Evolutionary conservation across 2,329 filamentous ascomycete genomes (phyloP).

Genomic region (Phialophora tarda): DNA sequence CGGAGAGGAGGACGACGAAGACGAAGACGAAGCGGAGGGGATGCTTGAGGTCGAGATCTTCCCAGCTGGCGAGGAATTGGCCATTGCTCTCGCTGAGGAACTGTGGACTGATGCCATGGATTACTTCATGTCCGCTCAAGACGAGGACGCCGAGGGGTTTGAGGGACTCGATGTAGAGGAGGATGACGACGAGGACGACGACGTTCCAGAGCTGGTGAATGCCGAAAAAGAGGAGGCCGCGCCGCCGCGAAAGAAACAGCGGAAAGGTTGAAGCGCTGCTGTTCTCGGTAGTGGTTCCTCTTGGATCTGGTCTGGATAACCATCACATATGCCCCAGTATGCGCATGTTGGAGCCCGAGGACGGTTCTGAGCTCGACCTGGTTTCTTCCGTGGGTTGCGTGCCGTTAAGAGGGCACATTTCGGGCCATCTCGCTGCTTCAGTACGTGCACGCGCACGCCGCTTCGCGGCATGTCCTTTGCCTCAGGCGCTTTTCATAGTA

Average conservation of each 20-base stretch:
- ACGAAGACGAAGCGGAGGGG: constrained; percentile 61
- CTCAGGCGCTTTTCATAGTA: background rate
- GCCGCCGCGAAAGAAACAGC: constrained; percentile 40
- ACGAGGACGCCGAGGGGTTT: constrained; percentile 55
- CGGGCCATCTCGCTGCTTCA: background rate
- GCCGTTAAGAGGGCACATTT: background rate
- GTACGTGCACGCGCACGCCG: background rate
- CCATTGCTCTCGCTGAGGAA: constrained; percentile 80
- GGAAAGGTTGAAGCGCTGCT: constrained; percentile 16
- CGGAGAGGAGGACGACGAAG: constrained; percentile 53
- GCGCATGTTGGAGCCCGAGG: background rate
- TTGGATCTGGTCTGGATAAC: background rate
- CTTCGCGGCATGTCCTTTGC: background rate
- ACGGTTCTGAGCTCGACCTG: background rate
- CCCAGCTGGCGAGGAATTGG: constrained; percentile 83
- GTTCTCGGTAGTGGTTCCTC: background rate
- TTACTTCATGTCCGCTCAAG: constrained; percentile 35
- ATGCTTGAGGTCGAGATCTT: constrained; percentile 80
- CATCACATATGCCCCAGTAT: background rate
- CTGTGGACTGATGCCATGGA: constrained; percentile 51
- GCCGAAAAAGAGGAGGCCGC: constrained; percentile 43
- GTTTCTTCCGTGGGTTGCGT: background rate
- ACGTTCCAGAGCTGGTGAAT: constrained; percentile 49
- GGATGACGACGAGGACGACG: constrained; percentile 56
- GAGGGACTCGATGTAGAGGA: constrained; percentile 67